A percentile compares a stretch with the other conserved stretches of the same genome.
These are phyloP conservation scores for Penicillium herquei DNA, from an alignment of 495 filamentous ascomycete genomes.

Conservation along the genomic window DNA sequence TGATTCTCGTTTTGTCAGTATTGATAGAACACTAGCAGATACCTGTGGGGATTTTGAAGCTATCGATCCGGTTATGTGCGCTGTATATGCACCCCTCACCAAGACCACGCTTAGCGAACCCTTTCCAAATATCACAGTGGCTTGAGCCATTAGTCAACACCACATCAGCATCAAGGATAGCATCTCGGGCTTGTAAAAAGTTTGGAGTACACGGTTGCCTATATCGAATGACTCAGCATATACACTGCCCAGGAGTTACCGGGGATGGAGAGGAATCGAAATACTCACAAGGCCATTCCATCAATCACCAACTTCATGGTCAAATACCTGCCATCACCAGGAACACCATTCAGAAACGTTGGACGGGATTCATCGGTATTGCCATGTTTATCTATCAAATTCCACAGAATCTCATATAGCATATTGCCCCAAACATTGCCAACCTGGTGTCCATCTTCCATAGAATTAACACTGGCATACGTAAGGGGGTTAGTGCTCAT, in stretches of 20 bases:
- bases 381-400: neutral
- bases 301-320: conserved; percentile 3
- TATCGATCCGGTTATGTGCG: neutral
- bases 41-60: neutral
- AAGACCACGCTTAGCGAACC: conserved; percentile 3
- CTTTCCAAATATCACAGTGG: conserved; percentile 1
- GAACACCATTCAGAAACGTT: neutral
- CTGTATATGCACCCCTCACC: neutral
- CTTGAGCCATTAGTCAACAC: neutral
- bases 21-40: neutral
- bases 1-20: neutral
- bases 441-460: neutral
- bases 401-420: conserved; percentile 1
- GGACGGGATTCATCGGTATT: neutral
- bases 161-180: neutral
- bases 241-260: neutral
- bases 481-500: neutral
- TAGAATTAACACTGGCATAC: neutral
- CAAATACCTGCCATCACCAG: neutral
- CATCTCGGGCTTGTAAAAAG: conserved; percentile 1
- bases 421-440: neutral
- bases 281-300: neutral
- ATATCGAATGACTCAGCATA: neutral
- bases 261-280: neutral
- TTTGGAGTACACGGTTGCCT: neutral